Evolutionary conservation across 2,329 filamentous ascomycete species (phyloP), one percentile per base, ranked within the genome.

Genomic region (Colletotrichum truncatum): DNA sequence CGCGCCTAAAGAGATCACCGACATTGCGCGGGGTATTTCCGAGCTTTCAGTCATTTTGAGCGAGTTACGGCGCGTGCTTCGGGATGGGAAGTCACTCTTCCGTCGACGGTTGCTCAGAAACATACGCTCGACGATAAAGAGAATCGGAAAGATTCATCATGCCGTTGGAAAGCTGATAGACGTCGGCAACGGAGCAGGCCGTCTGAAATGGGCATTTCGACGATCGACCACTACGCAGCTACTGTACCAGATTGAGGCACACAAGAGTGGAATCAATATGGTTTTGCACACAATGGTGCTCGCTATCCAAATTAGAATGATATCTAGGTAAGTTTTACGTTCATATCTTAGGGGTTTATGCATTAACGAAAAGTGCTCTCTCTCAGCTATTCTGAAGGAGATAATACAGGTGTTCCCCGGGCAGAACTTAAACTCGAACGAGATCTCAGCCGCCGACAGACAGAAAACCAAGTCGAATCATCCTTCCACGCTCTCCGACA

Each of bases 351-450:
- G 21, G 4, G 3, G 4, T 3, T 1, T 0, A 26, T n/a, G 25
- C 2, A 10, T 6, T n/a, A 14, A n/a, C 23, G 23, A 11, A n/a
- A 0, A 0, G 0, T 5, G 26, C 7, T 9, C 4, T 26, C 6
- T 25, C 4, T 8, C 14, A 4, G 1, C 7, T 7, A n/a, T 0
- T 2, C 21, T 3, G 23, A 26, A 2, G 18, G 18, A 30, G 8
- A 26, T 1, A 5, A 18, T 5, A 0, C 3, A 1, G 12, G 2
- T 21, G 45, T 5, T n/a, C 6, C 45, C 1, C n/a, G 12, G 4
- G 6, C 25, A 11, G 45, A 48, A 26, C 14, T 46, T 14, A 21
- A 26, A 26, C 10, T 45, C 23, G 45, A 48, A 12, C 14, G 45
- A 48, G 45, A 48, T 7, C 25, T 30, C 8, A 26, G 8, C 4